Conservation (phyloP, 768 basidiomycete species). For the Lactifluus pinguis region DNA sequence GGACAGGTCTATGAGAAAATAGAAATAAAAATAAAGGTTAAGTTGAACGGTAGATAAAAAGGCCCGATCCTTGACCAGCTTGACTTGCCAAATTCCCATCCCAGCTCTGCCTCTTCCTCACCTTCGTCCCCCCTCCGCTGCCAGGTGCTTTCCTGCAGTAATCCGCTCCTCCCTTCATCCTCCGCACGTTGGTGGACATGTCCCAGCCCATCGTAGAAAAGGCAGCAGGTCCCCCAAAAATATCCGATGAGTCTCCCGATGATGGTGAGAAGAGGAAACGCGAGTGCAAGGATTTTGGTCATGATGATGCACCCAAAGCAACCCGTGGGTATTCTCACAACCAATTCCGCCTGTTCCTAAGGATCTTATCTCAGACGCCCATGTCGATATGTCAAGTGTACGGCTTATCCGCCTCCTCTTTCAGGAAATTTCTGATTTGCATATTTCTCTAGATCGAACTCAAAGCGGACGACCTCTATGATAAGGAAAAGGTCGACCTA, state of each 20-base stretch:
- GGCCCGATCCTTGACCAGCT: too few species aligned
- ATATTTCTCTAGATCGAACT: slow-evolving; percentile 54
- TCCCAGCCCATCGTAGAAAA: slow-evolving; percentile 46
- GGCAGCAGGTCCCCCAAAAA: slow-evolving; percentile 46
- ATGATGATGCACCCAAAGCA: slow-evolving; percentile 50
- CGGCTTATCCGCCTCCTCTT: background rate
- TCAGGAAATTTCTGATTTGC: background rate
- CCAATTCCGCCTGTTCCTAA: background rate
- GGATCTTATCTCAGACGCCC: slow-evolving; percentile 46
- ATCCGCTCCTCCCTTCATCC: background rate
- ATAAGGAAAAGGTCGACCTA: slow-evolving; percentile 98
- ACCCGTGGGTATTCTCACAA: slow-evolving; percentile 43
- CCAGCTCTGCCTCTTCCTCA: slow-evolving; percentile 3
- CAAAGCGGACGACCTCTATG: slow-evolving; percentile 89
- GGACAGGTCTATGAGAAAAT: too few species aligned
- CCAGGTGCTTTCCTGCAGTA: slow-evolving; percentile 12
- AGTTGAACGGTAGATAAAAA: too few species aligned
- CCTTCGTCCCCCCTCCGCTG: slow-evolving; percentile 5
- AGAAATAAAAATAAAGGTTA: too few species aligned
- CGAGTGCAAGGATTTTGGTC: slow-evolving; percentile 82
- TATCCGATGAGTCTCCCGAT: slow-evolving; percentile 24
- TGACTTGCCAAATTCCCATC: slow-evolving; percentile 2
- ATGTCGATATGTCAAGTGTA: slow-evolving; percentile 81
- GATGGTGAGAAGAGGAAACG: slow-evolving; percentile 47
- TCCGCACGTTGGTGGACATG: slow-evolving; percentile 19